phyloP scores from a whole-genome alignment of 345 rosid species.

The Cardiospermum halicacabum region DNA sequence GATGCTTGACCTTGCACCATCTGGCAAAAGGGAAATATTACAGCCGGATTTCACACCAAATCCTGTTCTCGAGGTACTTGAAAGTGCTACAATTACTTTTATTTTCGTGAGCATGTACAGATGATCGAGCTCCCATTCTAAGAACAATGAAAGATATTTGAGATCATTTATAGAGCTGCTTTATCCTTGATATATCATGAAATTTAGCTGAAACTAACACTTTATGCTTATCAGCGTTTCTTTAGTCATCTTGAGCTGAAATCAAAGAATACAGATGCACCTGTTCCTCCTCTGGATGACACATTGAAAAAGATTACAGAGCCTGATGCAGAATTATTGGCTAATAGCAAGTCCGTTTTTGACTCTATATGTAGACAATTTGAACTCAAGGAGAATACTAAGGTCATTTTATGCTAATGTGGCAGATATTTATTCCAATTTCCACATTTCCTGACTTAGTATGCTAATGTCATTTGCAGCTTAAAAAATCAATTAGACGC shows the following conservation, averaged over 20 bases:
- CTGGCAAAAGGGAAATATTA: conserved; percentile 56
- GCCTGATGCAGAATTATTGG: conserved; percentile 59
- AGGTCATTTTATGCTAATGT: conserved; percentile 35
- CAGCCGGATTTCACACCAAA: conserved; percentile 82
- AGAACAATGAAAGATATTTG: not conserved
- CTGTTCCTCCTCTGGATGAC: conserved; percentile 71
- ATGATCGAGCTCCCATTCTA: not conserved
- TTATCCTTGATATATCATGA: not conserved
- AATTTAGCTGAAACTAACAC: conserved; percentile 18
- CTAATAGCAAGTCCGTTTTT: conserved; percentile 41
- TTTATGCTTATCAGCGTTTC: conserved; percentile 52
- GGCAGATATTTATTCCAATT: conserved; percentile 4
- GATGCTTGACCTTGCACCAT: conserved; percentile 82
- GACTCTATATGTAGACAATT: conserved; percentile 47
- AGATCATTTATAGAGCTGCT: not conserved
- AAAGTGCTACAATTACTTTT: not conserved
- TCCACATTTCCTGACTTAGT: not conserved
- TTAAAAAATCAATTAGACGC: conserved; percentile 52
- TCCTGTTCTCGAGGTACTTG: conserved; percentile 72
- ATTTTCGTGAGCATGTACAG: not conserved
- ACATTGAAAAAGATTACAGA: conserved; percentile 64
- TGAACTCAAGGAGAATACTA: conserved; percentile 73
- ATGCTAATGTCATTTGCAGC: conserved; percentile 36
- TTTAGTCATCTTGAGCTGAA: conserved; percentile 72
- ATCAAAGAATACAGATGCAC: conserved; percentile 63